phyloP scores from a whole-genome alignment of 2,329 filamentous ascomycete genomes.

The Pseudogymnoascus sp. region DNA sequence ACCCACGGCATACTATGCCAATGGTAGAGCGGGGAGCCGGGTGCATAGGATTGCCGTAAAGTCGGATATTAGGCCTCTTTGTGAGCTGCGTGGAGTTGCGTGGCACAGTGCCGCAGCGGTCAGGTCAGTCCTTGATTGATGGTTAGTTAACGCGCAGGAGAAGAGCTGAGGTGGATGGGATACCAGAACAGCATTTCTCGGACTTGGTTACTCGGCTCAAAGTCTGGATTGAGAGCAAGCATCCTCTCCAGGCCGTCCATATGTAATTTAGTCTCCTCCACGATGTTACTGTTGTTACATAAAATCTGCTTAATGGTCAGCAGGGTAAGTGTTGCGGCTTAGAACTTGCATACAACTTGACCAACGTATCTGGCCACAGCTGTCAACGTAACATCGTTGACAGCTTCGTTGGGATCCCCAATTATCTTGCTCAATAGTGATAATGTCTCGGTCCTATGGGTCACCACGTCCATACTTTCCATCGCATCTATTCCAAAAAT shows the following conservation, averaged over 20 bases:
- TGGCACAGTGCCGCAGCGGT: conserved; percentile 4
- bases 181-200: conserved; percentile 10
- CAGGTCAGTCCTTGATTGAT: conserved; percentile 1
- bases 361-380: not conserved
- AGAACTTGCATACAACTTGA: conserved; percentile 5
- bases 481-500: conserved; percentile 9
- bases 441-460: not conserved
- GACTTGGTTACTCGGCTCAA: not conserved
- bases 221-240: not conserved
- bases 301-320: conserved; percentile 4
- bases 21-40: conserved; percentile 5
- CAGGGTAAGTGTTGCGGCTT: not conserved
- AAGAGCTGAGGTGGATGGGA: not conserved
- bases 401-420: not conserved
- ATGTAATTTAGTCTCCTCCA: conserved; percentile 4
- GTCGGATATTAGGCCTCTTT: conserved; percentile 4
- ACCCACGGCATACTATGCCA: conserved; percentile 5
- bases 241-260: conserved; percentile 7
- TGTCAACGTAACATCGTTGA: conserved; percentile 7
- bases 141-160: not conserved
- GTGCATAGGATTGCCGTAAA: not conserved
- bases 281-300: not conserved
- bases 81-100: not conserved
- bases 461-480: conserved; percentile 2
- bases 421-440: not conserved